Evolutionary conservation across 2,329 filamentous ascomycete species (phyloP).

Genomic region (Hortaea sp.): DNA sequence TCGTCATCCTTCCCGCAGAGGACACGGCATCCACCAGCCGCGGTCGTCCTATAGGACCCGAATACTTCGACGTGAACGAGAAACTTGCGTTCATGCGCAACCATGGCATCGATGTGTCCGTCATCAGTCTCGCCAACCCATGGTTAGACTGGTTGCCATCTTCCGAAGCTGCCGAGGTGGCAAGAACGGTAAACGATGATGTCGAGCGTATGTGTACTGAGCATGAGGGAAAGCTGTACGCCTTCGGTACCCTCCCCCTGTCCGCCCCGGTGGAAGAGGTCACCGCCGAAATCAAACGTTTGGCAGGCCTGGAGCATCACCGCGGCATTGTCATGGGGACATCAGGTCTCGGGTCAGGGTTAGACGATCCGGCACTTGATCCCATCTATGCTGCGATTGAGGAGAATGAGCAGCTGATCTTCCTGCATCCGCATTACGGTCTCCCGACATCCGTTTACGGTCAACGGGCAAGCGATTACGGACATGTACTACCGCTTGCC

Average conservation of each 20-base stretch:
- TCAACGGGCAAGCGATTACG: constrained; percentile 61
- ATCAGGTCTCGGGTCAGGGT: constrained; percentile 63
- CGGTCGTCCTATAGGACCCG: constrained; percentile 71
- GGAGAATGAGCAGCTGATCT: constrained; percentile 55
- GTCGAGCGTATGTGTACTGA: constrained; percentile 61
- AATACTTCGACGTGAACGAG: constrained; percentile 69
- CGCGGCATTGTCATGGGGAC: constrained; percentile 86
- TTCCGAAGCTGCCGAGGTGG: constrained; percentile 52
- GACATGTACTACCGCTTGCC: constrained; percentile 76
- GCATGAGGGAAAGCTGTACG: constrained; percentile 61
- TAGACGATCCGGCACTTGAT: constrained; percentile 67
- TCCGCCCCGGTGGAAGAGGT: constrained; percentile 54
- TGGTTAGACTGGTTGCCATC: constrained; percentile 78
- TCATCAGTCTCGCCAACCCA: constrained; percentile 83
- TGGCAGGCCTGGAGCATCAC: constrained; percentile 55
- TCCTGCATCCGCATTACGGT: constrained; percentile 88
- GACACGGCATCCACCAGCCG: constrained; percentile 35
- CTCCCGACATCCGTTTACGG: constrained; percentile 74
- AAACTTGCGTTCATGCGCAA: constrained; percentile 84
- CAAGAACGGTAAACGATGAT: constrained; percentile 63
- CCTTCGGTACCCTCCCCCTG: constrained; percentile 73
- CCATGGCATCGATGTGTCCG: constrained; percentile 71
- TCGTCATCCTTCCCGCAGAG: constrained; percentile 31
- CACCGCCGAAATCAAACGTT: constrained; percentile 53
- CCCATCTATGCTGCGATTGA: constrained; percentile 63